Percentiles rank a stretch among this genome's conserved stretches.
These are phyloP conservation scores for Apophysomyces elegans DNA, from an alignment of 371 early-diverging fungal genomes.

Conservation along the genomic window DNA sequence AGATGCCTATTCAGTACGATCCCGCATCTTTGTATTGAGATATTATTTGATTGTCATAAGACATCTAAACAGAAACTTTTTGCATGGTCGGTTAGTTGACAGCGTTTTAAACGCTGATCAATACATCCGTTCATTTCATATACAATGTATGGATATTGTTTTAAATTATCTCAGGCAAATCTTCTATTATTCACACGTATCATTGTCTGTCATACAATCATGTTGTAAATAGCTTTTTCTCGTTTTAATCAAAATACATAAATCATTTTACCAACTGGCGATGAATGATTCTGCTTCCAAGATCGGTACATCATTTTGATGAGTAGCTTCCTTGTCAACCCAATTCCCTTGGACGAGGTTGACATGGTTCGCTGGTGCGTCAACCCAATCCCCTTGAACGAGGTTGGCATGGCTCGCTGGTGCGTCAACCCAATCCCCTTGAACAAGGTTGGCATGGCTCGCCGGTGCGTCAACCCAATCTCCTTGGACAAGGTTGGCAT, in stretches of 20 bases:
- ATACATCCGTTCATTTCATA: no score
- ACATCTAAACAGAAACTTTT: no score
- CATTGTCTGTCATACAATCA: background rate
- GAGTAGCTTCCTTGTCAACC: background rate
- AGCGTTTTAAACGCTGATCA: no score
- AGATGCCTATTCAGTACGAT: no score
- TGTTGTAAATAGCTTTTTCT: background rate
- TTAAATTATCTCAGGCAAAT: no score
- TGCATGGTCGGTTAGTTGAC: no score
- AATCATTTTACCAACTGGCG: background rate
- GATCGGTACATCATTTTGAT: background rate
- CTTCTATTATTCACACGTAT: no score
- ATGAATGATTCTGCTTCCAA: background rate
- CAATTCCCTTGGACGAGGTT: background rate
- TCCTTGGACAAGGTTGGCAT: background rate
- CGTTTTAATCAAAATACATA: background rate
- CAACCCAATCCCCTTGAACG: background rate
- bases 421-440: background rate
- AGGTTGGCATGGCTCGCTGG: background rate
- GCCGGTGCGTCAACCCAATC: background rate
- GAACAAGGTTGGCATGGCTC: background rate
- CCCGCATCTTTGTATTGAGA: no score
- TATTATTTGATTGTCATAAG: no score
- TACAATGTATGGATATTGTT: no score
- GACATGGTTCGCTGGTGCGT: background rate